phyloP scores from a whole-genome alignment of 306 rosid genomes.

The Coriaria nepalensis region DNA sequence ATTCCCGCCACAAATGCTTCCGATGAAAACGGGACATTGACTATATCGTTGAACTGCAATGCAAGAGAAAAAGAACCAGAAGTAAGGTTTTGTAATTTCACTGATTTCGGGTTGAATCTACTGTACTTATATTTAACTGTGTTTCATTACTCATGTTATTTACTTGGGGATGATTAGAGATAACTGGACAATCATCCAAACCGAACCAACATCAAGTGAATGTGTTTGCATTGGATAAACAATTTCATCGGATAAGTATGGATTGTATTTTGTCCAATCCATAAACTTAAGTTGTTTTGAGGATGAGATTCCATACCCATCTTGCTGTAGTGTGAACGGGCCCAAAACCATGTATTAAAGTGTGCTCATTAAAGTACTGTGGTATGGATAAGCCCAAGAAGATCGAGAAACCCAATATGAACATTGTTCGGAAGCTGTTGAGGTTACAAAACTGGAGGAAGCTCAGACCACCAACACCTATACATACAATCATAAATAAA shows the following conservation, averaged over 20 bases:
- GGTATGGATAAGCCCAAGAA: constrained; percentile 86
- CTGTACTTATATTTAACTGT: no score
- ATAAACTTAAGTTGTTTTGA: not conserved
- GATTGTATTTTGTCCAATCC: no score
- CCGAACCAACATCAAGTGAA: no score
- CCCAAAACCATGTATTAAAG: constrained; percentile 65
- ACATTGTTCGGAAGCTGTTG: constrained; percentile 82
- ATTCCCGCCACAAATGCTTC: constrained; percentile 84
- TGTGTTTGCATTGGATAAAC: no score
- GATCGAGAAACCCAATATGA: constrained; percentile 77
- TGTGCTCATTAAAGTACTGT: constrained; percentile 93
- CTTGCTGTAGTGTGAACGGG: constrained; percentile 79
- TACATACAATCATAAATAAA: not conserved
- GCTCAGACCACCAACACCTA: constrained; percentile 80
- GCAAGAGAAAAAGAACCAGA: not conserved
- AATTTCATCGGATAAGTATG: no score
- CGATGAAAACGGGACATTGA: constrained; percentile 85
- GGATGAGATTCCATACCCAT: constrained; percentile 52
- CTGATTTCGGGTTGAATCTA: no score
- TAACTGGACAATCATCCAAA: no score
- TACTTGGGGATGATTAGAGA: no score
- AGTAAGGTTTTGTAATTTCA: no score
- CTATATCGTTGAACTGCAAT: constrained; percentile 83
- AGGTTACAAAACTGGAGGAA: constrained; percentile 97
- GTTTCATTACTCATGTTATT: no score